Evolutionary conservation across 371 early-diverging fungal genomes (phyloP).

Genomic region (Mucor mucedo): DNA sequence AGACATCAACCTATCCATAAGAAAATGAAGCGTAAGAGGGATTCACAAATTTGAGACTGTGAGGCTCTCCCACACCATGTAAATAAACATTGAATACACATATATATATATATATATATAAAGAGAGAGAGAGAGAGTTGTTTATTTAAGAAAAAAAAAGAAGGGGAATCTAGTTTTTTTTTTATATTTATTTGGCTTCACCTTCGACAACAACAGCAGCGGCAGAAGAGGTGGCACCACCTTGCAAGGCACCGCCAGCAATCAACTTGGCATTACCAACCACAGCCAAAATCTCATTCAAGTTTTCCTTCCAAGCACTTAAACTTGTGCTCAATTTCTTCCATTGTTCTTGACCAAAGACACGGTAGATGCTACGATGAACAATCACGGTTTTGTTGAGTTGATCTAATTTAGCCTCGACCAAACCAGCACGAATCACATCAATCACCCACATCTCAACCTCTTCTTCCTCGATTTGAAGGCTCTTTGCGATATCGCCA

Average conservation of each 20-base stretch:
- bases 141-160: neutral
- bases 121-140: neutral
- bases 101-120: neutral
- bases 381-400: constrained; percentile 74
- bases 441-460: constrained; percentile 95
- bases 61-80: too few relatives aligned
- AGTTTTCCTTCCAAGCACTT: constrained; percentile 80
- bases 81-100: neutral
- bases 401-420: constrained; percentile 96
- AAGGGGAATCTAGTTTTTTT: constrained; percentile 4
- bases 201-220: constrained; percentile 44
- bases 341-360: constrained; percentile 88
- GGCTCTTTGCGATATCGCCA: constrained; percentile 70
- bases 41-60: constrained; percentile 13
- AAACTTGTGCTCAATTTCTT: constrained; percentile 70
- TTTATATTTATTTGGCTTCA: constrained; percentile 2
- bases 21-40: constrained; percentile 25
- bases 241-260: constrained; percentile 55
- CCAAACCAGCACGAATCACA: constrained; percentile 87
- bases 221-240: constrained; percentile 42
- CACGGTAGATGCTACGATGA: constrained; percentile 85
- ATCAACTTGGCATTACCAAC: constrained; percentile 83
- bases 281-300: constrained; percentile 81
- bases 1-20: constrained; percentile 5
- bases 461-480: constrained; percentile 80